phyloP scores from a whole-genome alignment of 177 flowering plant species.

The Vitis hybrid region DNA sequence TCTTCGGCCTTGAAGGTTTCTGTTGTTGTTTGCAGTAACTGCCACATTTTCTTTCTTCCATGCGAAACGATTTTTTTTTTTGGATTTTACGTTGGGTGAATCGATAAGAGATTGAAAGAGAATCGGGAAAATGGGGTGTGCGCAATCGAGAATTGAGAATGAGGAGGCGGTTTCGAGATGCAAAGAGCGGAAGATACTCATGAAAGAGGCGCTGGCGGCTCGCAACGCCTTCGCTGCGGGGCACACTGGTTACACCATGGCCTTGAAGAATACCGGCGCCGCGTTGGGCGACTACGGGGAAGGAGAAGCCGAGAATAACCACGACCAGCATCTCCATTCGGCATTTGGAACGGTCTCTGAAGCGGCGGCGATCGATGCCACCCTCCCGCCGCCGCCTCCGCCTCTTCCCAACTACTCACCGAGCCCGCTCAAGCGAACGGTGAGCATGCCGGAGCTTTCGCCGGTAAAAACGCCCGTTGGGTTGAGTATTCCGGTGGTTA shows the following conservation, averaged over 20 bases:
- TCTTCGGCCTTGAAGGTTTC: not conserved
- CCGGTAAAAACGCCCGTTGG: slow-evolving; percentile 4
- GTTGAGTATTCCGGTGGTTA: not conserved
- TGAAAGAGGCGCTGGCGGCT: slow-evolving; percentile 68
- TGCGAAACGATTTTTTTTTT: not conserved
- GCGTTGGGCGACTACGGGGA: slow-evolving; percentile 80
- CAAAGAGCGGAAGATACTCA: slow-evolving; percentile 68
- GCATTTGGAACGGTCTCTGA: too few species aligned
- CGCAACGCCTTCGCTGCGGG: slow-evolving; percentile 88
- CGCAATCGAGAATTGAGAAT: slow-evolving; percentile 90
- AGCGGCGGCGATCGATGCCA: slow-evolving; percentile 8
- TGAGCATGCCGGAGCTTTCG: slow-evolving; percentile 64
- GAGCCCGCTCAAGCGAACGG: slow-evolving; percentile 51
- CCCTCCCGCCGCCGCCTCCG: slow-evolving; percentile 29
- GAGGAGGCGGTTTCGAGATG: slow-evolving; percentile 88
- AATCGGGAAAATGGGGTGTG: slow-evolving; percentile 71
- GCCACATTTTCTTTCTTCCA: too few species aligned
- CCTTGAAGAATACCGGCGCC: slow-evolving; percentile 80
- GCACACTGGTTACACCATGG: slow-evolving; percentile 63
- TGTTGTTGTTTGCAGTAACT: too few species aligned
- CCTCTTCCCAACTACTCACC: slow-evolving; percentile 54
- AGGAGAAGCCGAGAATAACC: slow-evolving; percentile 47
- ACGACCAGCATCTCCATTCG: not conserved
- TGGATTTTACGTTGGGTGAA: not conserved
- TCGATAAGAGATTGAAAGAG: not conserved